Evolutionary conservation across 306 rosid species (phyloP).

Genomic region (Dalbergia cultrata): DNA sequence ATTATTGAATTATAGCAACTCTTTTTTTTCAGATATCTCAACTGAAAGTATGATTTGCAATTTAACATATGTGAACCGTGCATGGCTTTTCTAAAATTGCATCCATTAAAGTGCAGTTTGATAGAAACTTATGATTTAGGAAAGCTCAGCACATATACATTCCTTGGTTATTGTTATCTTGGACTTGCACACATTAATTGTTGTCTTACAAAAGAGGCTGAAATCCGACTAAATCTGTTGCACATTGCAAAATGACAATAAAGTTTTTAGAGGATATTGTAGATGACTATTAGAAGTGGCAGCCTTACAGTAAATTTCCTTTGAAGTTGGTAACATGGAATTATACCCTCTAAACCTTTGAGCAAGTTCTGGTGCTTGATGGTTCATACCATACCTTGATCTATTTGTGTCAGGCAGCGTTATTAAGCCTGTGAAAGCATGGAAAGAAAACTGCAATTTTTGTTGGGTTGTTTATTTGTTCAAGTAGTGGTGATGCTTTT

Average conservation of each 20-base stretch:
- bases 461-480: no score
- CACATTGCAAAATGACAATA: background rate
- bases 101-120: background rate
- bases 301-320: background rate
- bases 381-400: conserved; percentile 27
- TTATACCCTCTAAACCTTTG: conserved; percentile 13
- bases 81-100: background rate
- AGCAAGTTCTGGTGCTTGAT: background rate
- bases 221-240: background rate
- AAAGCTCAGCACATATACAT: conserved; percentile 1
- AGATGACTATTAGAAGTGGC: background rate
- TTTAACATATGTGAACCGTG: background rate
- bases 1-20: background rate
- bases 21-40: background rate
- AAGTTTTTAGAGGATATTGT: background rate
- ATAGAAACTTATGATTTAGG: conserved; percentile 13
- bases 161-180: background rate
- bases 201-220: background rate
- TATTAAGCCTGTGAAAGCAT: conserved; percentile 13
- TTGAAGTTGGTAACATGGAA: background rate
- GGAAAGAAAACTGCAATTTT: background rate
- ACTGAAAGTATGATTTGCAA: background rate
- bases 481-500: background rate
- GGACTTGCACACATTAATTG: conserved; percentile 3
- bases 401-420: conserved; percentile 7